Evolutionary conservation across 495 filamentous ascomycete genomes (phyloP).

Genomic region (Aspergillus steynii): DNA sequence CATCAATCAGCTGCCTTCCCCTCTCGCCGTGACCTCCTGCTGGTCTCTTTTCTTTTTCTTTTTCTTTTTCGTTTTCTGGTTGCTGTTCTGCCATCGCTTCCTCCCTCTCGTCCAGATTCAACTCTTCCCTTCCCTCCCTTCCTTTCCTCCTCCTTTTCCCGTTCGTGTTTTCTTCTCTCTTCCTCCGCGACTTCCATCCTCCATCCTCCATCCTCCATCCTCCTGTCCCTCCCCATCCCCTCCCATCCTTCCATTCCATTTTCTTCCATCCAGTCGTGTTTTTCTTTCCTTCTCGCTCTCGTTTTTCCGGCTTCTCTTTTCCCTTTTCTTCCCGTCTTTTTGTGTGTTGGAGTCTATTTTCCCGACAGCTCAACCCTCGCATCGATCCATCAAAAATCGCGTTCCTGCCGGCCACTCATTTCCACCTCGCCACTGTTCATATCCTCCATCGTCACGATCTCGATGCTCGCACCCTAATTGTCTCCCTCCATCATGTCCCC

Average conservation of each 20-base stretch:
- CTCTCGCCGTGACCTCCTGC: slow-evolving; percentile 16
- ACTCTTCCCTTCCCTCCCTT: slow-evolving; percentile 4
- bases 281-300: slow-evolving; percentile 22
- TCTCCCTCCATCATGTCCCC: slow-evolving; percentile 25
- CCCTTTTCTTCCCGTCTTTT: slow-evolving; percentile 38
- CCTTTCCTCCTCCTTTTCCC: slow-evolving; percentile 18
- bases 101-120: not conserved
- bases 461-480: slow-evolving; percentile 8
- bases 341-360: not conserved
- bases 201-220: slow-evolving; percentile 20
- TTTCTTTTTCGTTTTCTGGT: slow-evolving; percentile 12
- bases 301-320: slow-evolving; percentile 25
- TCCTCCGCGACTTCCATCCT: slow-evolving; percentile 10
- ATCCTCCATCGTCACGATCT: slow-evolving; percentile 4
- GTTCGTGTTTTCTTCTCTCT: slow-evolving; percentile 13
- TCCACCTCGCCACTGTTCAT: not conserved
- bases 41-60: slow-evolving; percentile 12
- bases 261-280: slow-evolving; percentile 23
- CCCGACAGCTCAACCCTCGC: not conserved
- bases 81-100: slow-evolving; percentile 11
- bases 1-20: slow-evolving; percentile 9
- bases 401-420: not conserved
- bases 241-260: slow-evolving; percentile 2
- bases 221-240: slow-evolving; percentile 37
- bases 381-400: not conserved